phyloP scores from a whole-genome alignment of 495 filamentous ascomycete species.

The Melanomma pulvis-pyrius region DNA sequence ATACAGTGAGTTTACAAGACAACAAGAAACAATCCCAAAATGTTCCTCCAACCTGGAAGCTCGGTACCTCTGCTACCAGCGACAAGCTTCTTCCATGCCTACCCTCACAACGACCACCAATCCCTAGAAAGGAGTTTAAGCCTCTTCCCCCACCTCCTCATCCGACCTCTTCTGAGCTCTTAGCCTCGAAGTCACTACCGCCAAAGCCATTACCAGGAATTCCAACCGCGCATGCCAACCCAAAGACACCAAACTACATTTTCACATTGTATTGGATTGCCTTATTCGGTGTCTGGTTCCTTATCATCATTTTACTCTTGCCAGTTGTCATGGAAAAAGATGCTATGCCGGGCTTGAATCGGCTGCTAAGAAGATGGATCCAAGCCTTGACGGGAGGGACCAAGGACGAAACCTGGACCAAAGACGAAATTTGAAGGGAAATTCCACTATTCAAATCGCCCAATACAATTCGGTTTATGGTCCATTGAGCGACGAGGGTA shows the following conservation, averaged over 20 bases:
- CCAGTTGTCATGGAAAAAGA: conserved; percentile 20
- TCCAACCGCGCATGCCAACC: background rate
- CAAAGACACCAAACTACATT: background rate
- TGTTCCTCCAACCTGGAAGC: background rate
- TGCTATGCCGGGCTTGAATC: conserved; percentile 29
- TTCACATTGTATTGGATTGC: conserved; percentile 3
- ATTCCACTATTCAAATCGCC: background rate
- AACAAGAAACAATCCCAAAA: background rate
- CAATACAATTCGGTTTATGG: background rate
- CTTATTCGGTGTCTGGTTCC: conserved; percentile 19
- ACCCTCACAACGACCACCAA: background rate
- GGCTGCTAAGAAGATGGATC: conserved; percentile 2
- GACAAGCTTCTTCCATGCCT: background rate
- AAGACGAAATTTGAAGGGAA: background rate
- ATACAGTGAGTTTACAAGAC: background rate
- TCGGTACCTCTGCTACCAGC: background rate
- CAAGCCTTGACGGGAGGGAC: background rate
- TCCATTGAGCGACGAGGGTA: no score
- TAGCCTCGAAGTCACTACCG: background rate
- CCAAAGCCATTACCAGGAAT: background rate
- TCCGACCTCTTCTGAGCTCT: background rate
- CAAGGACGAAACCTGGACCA: background rate
- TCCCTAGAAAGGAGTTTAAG: background rate
- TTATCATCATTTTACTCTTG: conserved; percentile 19
- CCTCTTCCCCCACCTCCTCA: background rate